Evolutionary conservation across 768 basidiomycete species (phyloP).

Genomic region (Suillus sp.): DNA sequence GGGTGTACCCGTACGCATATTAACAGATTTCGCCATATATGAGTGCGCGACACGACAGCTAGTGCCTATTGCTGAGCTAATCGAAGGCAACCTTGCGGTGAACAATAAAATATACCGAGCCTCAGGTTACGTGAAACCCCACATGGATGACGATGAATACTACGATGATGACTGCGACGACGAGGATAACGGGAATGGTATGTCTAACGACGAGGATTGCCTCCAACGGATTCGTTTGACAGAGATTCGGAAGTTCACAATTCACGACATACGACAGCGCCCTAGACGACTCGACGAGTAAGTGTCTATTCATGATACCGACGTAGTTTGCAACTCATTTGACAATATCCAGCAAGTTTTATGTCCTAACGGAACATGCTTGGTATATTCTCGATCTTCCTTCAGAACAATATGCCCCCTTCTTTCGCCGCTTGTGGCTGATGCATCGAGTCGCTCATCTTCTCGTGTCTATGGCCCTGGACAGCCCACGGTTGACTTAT

Average conservation of each 20-base stretch:
- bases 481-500: constrained; percentile 39
- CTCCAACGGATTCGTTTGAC: constrained; percentile 42
- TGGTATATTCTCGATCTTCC: constrained; percentile 72
- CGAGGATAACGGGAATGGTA: constrained; percentile 16
- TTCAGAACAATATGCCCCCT: constrained; percentile 44
- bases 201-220: constrained; percentile 10
- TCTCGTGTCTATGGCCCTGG: constrained; percentile 41
- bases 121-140: constrained; percentile 42
- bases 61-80: constrained; percentile 43
- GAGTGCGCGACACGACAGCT: constrained; percentile 38
- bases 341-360: constrained; percentile 53
- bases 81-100: constrained; percentile 30
- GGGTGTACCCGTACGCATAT: constrained; percentile 56
- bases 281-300: constrained; percentile 47
- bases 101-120: constrained; percentile 33
- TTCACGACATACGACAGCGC: constrained; percentile 41
- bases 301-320: constrained; percentile 16
- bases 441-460: constrained; percentile 53
- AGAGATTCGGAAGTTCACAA: constrained; percentile 46
- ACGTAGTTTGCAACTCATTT: constrained; percentile 9
- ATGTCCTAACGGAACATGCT: constrained; percentile 58
- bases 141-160: constrained; percentile 36
- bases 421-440: constrained; percentile 50
- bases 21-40: constrained; percentile 59
- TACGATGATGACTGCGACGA: constrained; percentile 28